These are phyloP conservation scores for Salix dunnii DNA, from an alignment of 345 rosid species.

Conservation along the genomic window DNA sequence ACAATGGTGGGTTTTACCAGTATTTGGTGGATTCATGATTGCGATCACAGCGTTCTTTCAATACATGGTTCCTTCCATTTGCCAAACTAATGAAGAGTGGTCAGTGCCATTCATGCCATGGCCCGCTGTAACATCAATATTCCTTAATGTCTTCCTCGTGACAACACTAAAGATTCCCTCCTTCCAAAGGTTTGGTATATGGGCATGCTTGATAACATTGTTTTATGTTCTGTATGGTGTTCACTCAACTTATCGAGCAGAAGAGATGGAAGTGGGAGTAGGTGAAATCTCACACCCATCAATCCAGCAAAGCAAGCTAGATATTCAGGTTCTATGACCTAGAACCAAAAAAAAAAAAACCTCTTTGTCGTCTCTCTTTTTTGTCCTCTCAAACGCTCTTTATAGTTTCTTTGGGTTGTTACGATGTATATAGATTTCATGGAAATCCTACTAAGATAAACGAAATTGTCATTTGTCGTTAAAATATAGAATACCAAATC, in stretches of 20 bases:
- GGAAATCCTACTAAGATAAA: slow-evolving; percentile 14
- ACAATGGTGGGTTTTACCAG: slow-evolving; percentile 50
- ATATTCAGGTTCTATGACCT: slow-evolving; percentile 36
- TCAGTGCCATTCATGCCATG: slow-evolving; percentile 92
- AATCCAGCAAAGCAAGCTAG: slow-evolving; percentile 39
- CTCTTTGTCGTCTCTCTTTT: background rate
- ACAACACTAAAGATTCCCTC: slow-evolving; percentile 55
- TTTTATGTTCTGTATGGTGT: slow-evolving; percentile 85
- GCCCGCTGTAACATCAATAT: slow-evolving; percentile 72
- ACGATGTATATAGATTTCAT: slow-evolving; percentile 1
- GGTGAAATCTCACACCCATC: slow-evolving; percentile 32
- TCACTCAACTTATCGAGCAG: slow-evolving; percentile 77
- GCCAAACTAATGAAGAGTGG: slow-evolving; percentile 43
- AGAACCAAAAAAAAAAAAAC: background rate
- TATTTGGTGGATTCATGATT: slow-evolving; percentile 41
- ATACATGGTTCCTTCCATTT: slow-evolving; percentile 24
- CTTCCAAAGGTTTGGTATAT: slow-evolving; percentile 62
- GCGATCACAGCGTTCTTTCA: slow-evolving; percentile 49
- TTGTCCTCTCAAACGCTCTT: background rate
- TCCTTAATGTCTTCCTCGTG: slow-evolving; percentile 73
- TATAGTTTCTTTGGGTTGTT: background rate
- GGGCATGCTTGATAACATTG: slow-evolving; percentile 61
- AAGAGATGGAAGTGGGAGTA: slow-evolving; percentile 45
- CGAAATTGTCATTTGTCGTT: background rate
- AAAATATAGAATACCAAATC: background rate